A percentile compares a stretch with the other conserved stretches of the same genome.
These are phyloP conservation scores for Zygosaccharomyces pseudobailii DNA, from an alignment of 1,139 yeast genomes.

Conservation along the genomic window DNA sequence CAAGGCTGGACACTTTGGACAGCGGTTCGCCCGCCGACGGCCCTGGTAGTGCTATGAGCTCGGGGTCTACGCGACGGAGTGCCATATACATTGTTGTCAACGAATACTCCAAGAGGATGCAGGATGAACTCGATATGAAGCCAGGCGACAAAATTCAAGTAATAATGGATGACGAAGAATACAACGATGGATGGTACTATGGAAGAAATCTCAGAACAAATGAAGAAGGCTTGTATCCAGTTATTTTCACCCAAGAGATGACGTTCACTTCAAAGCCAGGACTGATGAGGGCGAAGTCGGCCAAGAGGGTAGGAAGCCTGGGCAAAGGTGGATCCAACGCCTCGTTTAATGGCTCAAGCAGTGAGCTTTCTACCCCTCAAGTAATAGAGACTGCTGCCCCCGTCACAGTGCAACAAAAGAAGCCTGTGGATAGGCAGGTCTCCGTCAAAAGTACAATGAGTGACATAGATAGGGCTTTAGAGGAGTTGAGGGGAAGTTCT, in stretches of 20 bases:
- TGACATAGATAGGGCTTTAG: slow-evolving; percentile 81
- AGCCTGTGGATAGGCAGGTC: slow-evolving; percentile 25
- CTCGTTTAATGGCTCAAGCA: slow-evolving; percentile 18
- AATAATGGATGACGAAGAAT: slow-evolving; percentile 86
- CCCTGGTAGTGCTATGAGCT: slow-evolving; percentile 6
- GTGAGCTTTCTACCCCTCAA: slow-evolving; percentile 25
- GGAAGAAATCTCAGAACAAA: slow-evolving; percentile 72
- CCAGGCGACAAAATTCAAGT: slow-evolving; percentile 88
- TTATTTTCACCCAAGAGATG: slow-evolving; percentile 62
- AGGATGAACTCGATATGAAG: slow-evolving; percentile 76
- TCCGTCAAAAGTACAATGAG: slow-evolving; percentile 58
- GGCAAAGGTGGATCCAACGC: slow-evolving; percentile 18
- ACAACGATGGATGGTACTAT: slow-evolving; percentile 97
- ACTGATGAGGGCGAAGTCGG: slow-evolving; percentile 53
- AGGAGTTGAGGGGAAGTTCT: slow-evolving; percentile 52
- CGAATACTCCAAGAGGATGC: slow-evolving; percentile 79
- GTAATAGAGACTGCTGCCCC: slow-evolving; percentile 23
- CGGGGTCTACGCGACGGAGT: slow-evolving; percentile 7
- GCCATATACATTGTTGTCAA: slow-evolving; percentile 58
- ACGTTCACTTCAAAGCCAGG: slow-evolving; percentile 33
- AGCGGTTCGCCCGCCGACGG: slow-evolving; percentile 4
- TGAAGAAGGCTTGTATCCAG: slow-evolving; percentile 84
- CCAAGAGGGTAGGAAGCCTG: slow-evolving; percentile 42
- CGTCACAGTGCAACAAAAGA: slow-evolving; percentile 8
- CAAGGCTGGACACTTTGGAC: slow-evolving; percentile 13